phyloP scores from a whole-genome alignment of 2,329 filamentous ascomycete species.

The Plenodomus biglobosus region DNA sequence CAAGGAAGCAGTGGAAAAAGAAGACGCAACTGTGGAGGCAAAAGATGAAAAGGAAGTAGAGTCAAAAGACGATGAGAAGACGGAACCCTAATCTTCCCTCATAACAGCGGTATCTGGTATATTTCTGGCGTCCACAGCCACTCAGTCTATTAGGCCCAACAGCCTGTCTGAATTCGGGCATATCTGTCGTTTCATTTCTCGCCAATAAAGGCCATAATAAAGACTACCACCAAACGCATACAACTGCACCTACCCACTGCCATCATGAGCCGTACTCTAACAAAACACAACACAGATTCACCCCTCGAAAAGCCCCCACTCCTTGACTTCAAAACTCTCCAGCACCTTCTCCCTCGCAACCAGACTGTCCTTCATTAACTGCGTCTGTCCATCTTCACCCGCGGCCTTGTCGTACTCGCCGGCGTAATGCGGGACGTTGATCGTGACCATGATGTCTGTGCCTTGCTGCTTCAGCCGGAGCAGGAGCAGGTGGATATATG shows the following conservation, averaged over 20 bases:
- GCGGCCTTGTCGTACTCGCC: constrained; percentile 71
- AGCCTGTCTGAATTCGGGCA: too few species aligned
- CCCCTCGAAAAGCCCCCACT: constrained; percentile 71
- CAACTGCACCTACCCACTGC: too few species aligned
- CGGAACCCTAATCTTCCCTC: not conserved
- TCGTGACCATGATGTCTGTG: constrained; percentile 80
- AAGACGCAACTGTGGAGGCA: too few species aligned
- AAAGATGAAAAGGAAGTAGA: not conserved
- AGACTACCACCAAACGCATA: too few species aligned
- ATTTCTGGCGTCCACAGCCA: too few species aligned
- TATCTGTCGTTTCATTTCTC: too few species aligned
- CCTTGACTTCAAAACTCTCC: constrained; percentile 73
- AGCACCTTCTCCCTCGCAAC: constrained; percentile 71
- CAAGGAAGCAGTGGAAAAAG: too few species aligned
- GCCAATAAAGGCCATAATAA: too few species aligned
- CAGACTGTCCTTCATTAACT: constrained; percentile 63
- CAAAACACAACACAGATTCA: too few species aligned
- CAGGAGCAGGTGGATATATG: constrained; percentile 74
- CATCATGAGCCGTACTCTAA: too few species aligned
- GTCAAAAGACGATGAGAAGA: not conserved
- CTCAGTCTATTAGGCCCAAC: too few species aligned
- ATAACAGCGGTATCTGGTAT: not conserved
- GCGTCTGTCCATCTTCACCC: constrained; percentile 57
- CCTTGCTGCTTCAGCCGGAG: constrained; percentile 72
- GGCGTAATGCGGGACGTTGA: constrained; percentile 83